phyloP scores from a whole-genome alignment of 2,329 filamentous ascomycete species.

The Grosmannia serpens region DNA sequence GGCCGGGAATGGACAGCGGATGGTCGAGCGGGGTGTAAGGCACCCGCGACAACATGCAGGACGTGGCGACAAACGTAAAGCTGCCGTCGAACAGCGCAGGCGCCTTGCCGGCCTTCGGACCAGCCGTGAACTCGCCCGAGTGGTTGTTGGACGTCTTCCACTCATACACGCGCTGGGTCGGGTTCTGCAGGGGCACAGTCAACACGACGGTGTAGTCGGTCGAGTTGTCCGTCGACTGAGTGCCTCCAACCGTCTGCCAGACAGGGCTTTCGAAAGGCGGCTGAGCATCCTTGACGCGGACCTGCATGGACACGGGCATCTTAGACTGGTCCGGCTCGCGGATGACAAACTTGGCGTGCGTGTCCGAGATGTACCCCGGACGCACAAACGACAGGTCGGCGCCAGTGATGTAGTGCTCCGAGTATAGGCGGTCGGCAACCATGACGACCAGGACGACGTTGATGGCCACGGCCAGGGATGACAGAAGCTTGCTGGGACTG shows the following conservation, averaged over 20 bases:
- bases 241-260: constrained; percentile 57
- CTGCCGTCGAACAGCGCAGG: constrained; percentile 50
- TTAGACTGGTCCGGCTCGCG: constrained; percentile 68
- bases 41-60: constrained; percentile 83
- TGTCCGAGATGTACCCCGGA: constrained; percentile 74
- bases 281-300: constrained; percentile 41
- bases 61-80: constrained; percentile 86
- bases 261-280: constrained; percentile 41
- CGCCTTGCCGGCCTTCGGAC: constrained; percentile 57
- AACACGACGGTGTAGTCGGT: constrained; percentile 76
- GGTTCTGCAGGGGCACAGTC: constrained; percentile 49
- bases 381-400: constrained; percentile 75
- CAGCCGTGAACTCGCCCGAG: constrained; percentile 67
- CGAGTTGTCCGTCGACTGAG: constrained; percentile 56
- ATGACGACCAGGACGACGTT: constrained; percentile 60
- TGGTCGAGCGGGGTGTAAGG: constrained; percentile 82
- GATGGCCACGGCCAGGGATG: constrained; percentile 55
- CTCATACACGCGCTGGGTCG: constrained; percentile 64
- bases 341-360: constrained; percentile 68
- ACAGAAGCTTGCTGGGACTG: constrained; percentile 56
- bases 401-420: constrained; percentile 58
- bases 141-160: constrained; percentile 83
- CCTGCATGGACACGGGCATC: constrained; percentile 65
- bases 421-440: constrained; percentile 66
- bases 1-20: constrained; percentile 68